Conservation (phyloP, 768 basidiomycete genomes). For the Trametes punicea region DNA sequence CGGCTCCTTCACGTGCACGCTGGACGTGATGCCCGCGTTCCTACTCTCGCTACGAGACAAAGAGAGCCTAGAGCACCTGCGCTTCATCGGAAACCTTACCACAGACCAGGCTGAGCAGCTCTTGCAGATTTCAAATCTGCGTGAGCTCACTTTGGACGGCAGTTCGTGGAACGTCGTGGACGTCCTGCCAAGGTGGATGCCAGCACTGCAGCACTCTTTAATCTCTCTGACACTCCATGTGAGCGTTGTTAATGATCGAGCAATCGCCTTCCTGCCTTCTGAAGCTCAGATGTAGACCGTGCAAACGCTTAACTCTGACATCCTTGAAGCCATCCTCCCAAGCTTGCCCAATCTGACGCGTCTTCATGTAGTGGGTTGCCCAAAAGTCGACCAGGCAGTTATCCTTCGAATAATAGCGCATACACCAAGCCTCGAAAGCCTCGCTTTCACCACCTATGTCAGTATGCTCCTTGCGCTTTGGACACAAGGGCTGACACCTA, state of each 20-base stretch:
- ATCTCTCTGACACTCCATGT: slow-evolving; percentile 59
- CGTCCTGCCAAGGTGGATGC: slow-evolving; percentile 55
- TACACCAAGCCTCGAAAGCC: slow-evolving; percentile 54
- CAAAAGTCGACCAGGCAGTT: slow-evolving; percentile 49
- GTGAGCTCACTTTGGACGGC: slow-evolving; percentile 49
- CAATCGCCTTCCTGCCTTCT: neutral
- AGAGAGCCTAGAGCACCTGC: slow-evolving; percentile 42
- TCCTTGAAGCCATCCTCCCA: slow-evolving; percentile 45
- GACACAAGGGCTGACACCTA: slow-evolving; percentile 2
- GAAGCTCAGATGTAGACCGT: slow-evolving; percentile 48
- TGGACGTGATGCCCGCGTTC: slow-evolving; percentile 46
- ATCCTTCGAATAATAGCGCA: slow-evolving; percentile 45
- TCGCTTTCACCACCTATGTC: slow-evolving; percentile 62
- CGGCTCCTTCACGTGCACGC: slow-evolving; percentile 52
- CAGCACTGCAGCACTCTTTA: slow-evolving; percentile 41
- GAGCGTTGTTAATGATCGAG: slow-evolving; percentile 25
- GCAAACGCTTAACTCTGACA: slow-evolving; percentile 47
- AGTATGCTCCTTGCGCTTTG: slow-evolving; percentile 24
- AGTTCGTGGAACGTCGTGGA: slow-evolving; percentile 65
- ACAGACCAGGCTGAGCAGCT: slow-evolving; percentile 47
- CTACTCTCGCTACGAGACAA: slow-evolving; percentile 46
- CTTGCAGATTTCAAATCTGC: slow-evolving; percentile 37
- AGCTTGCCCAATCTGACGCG: slow-evolving; percentile 52
- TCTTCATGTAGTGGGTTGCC: slow-evolving; percentile 61
- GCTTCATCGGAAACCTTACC: slow-evolving; percentile 53